These are phyloP conservation scores for Sporothrix sp. DNA, from an alignment of 2,329 filamentous ascomycete species.

Conservation along the genomic window DNA sequence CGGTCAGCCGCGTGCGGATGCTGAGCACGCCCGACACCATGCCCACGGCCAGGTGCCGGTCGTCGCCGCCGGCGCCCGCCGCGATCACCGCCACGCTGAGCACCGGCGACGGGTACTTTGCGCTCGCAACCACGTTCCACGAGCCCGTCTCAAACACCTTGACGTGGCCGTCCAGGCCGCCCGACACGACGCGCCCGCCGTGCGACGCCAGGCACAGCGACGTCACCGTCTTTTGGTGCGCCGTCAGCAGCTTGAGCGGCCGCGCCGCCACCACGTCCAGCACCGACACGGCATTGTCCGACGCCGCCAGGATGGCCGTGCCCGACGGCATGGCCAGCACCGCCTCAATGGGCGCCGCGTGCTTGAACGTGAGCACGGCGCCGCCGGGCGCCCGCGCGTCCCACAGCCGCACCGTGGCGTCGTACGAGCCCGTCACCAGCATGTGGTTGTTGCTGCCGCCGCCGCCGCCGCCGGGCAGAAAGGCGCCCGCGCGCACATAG, in stretches of 20 bases:
- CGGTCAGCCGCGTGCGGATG: slow-evolving; percentile 19
- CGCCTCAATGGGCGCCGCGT: slow-evolving; percentile 76
- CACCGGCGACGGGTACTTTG: slow-evolving; percentile 88
- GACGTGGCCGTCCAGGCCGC: slow-evolving; percentile 87
- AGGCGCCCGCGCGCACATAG: slow-evolving; percentile 81
- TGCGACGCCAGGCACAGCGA: slow-evolving; percentile 72
- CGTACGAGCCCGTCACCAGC: slow-evolving; percentile 85
- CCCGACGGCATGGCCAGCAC: slow-evolving; percentile 82
- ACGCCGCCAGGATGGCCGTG: slow-evolving; percentile 74
- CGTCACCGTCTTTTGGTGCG: slow-evolving; percentile 97
- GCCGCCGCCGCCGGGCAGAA: slow-evolving; percentile 55
- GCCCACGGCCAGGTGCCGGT: slow-evolving; percentile 89
- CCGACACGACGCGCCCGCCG: slow-evolving; percentile 72
- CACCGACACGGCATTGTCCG: slow-evolving; percentile 80
- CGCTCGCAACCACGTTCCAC: slow-evolving; percentile 93
- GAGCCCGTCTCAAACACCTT: slow-evolving; percentile 91
- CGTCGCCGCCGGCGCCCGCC: slow-evolving; percentile 57
- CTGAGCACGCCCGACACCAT: slow-evolving; percentile 83
- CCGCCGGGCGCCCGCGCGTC: slow-evolving; percentile 65
- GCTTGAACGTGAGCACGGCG: slow-evolving; percentile 85
- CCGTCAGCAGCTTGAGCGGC: slow-evolving; percentile 75
- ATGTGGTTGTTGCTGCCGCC: slow-evolving; percentile 45
- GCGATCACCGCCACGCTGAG: slow-evolving; percentile 71
- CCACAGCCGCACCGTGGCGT: slow-evolving; percentile 88
- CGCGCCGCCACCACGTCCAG: slow-evolving; percentile 87